phyloP scores from a whole-genome alignment of 768 basidiomycete species.

The Erythrobasidium yunnanense region DNA sequence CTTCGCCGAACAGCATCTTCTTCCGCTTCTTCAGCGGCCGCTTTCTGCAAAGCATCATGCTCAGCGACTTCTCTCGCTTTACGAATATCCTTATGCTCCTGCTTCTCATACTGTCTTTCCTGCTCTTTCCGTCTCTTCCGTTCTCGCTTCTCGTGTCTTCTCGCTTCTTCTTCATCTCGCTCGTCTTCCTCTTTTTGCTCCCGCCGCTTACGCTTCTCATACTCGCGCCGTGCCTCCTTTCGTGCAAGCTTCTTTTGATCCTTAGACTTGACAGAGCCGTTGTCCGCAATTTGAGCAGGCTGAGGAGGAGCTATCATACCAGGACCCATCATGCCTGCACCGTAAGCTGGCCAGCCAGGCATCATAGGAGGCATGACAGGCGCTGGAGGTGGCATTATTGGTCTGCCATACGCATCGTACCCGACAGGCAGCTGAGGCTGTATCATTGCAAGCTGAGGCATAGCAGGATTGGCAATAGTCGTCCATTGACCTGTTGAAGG shows the following conservation, averaged over 20 bases:
- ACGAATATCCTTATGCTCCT: not conserved
- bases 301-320: not conserved
- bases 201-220: not conserved
- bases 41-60: not conserved
- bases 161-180: not conserved
- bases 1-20: not conserved
- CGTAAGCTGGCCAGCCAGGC: not conserved
- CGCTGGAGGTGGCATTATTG: slow-evolving; percentile 3
- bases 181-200: not conserved
- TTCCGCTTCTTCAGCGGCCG: not conserved
- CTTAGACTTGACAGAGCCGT: not conserved
- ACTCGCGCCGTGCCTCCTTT: slow-evolving; percentile 1
- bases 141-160: not conserved
- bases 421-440: slow-evolving; percentile 15
- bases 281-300: not conserved
- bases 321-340: no score
- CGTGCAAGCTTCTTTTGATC: slow-evolving; percentile 5
- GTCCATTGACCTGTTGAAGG: slow-evolving; percentile 9
- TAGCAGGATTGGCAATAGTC: not conserved
- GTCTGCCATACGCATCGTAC: slow-evolving; percentile 21
- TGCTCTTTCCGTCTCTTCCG: not conserved
- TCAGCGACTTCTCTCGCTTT: not conserved
- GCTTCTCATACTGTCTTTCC: not conserved
- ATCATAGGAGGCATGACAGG: not conserved
- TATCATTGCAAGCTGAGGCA: not conserved